These are phyloP conservation scores for Apiospora koreana DNA, from an alignment of 2,329 filamentous ascomycete species.

Conservation along the genomic window DNA sequence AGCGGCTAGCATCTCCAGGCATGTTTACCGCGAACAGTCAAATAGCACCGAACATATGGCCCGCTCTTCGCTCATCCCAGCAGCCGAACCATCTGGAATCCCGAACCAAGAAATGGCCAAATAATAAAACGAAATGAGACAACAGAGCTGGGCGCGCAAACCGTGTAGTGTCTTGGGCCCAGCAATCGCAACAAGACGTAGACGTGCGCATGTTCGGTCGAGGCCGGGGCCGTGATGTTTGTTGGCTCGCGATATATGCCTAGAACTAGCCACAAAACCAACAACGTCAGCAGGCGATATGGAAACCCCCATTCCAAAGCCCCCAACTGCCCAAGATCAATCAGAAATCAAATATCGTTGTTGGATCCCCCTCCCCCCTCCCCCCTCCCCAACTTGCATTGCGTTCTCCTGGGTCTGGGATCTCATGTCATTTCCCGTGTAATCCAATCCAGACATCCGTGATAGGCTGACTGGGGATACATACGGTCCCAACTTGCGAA, in stretches of 20 bases:
- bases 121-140: not conserved
- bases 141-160: too few relatives aligned
- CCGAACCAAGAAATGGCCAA: not conserved
- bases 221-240: not conserved
- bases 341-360: not conserved
- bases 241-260: not conserved
- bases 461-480: not conserved
- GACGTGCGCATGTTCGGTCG: too few relatives aligned
- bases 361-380: not conserved
- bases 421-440: not conserved
- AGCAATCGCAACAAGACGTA: not conserved
- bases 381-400: too few relatives aligned
- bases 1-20: not conserved
- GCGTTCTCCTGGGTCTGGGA: too few relatives aligned
- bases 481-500: not conserved
- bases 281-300: not conserved
- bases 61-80: not conserved
- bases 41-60: not conserved
- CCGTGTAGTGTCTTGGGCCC: not conserved
- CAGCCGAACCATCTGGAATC: not conserved
- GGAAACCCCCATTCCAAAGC: not conserved
- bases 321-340: not conserved
- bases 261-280: not conserved
- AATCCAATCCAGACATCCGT: not conserved
- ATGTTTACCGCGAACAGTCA: not conserved